Percentiles rank a stretch among this genome's conserved stretches.
These are phyloP conservation scores for Nicotiana attenuata DNA, from an alignment of 257 asterid genomes.

Conservation along the genomic window DNA sequence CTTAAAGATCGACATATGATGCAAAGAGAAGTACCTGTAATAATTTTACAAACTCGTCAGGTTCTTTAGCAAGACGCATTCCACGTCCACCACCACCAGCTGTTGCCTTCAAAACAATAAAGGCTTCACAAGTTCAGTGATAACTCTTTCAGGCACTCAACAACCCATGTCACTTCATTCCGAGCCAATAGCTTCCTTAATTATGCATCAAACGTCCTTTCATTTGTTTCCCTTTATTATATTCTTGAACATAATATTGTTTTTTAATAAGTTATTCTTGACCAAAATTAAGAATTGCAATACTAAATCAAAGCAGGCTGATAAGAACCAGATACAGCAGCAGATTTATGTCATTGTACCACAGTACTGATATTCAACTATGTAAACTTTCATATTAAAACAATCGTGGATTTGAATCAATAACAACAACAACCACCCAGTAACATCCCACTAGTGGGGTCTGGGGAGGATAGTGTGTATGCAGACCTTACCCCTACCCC, in stretches of 20 bases:
- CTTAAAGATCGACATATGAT: background rate
- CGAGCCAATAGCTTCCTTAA: background rate
- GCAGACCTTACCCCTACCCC: no score
- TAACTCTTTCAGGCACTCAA: background rate
- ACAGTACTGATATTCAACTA: background rate
- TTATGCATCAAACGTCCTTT: background rate
- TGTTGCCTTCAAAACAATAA: slow-evolving; percentile 64
- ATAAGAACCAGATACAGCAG: background rate
- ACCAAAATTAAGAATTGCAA: background rate
- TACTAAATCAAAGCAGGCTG: background rate
- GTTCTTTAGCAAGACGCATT: slow-evolving; percentile 97
- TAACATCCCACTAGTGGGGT: no score
- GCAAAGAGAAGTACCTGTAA: slow-evolving; percentile 62
- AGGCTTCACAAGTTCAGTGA: slow-evolving; percentile 10
- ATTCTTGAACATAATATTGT: background rate
- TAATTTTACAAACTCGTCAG: slow-evolving; percentile 86
- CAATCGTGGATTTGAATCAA: background rate
- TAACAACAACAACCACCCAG: no score
- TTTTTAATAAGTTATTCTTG: background rate
- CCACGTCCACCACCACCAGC: slow-evolving; percentile 99
- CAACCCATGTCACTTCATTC: background rate
- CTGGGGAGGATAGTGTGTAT: no score
- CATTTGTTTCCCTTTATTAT: background rate
- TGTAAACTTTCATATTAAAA: background rate
- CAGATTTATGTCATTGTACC: background rate